These are phyloP conservation scores for Sarcomyxa edulis DNA, from an alignment of 768 basidiomycete genomes.

Conservation along the genomic window DNA sequence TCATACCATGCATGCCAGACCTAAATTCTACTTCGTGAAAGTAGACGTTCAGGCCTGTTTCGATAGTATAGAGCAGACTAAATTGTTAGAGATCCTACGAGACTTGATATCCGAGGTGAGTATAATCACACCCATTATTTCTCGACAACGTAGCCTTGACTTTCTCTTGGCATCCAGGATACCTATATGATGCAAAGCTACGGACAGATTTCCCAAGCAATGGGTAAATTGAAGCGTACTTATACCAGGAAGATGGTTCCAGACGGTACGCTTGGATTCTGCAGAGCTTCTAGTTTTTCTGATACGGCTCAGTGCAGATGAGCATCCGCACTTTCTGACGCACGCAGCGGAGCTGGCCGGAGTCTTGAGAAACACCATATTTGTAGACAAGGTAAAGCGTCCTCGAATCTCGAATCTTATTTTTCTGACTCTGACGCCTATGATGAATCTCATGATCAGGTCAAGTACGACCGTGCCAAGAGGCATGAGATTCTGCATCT, in stretches of 20 bases:
- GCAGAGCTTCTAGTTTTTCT: too few species aligned
- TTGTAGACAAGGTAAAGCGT: conserved; percentile 71
- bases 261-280: conserved; percentile 39
- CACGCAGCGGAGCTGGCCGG: conserved; percentile 65
- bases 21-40: conserved; percentile 92
- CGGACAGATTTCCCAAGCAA: conserved; percentile 53
- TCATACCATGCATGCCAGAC: conserved; percentile 37
- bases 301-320: conserved; percentile 42
- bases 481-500: conserved; percentile 62
- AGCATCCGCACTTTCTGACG: conserved; percentile 68
- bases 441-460: too few species aligned
- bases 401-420: too few species aligned
- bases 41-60: conserved; percentile 95
- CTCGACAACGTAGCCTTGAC: neutral
- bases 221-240: conserved; percentile 51
- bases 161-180: conserved; percentile 40
- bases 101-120: conserved; percentile 68
- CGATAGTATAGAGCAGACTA: conserved; percentile 91
- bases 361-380: conserved; percentile 67
- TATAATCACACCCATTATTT: neutral
- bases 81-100: conserved; percentile 71
- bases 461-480: conserved; percentile 47
- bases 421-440: too few species aligned
- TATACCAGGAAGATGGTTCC: conserved; percentile 61
- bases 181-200: conserved; percentile 67